These are phyloP conservation scores for Fusarium pininemorale DNA, from an alignment of 2,329 filamentous ascomycete species.

Conservation along the genomic window DNA sequence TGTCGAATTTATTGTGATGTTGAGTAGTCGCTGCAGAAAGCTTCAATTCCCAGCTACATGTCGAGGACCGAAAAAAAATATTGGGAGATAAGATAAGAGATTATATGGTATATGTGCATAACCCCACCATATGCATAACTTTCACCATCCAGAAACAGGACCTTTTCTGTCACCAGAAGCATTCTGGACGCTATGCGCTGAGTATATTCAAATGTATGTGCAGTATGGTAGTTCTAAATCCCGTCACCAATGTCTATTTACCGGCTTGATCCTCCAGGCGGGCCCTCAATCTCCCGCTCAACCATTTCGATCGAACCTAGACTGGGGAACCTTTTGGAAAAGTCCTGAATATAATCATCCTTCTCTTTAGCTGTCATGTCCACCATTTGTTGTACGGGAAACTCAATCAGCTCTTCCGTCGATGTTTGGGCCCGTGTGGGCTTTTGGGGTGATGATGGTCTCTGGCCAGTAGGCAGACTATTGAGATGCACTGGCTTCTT, in stretches of 20 bases:
- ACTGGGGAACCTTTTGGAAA: slow-evolving; percentile 87
- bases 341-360: slow-evolving; percentile 74
- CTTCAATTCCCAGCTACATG: slow-evolving; percentile 6
- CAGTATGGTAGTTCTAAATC: slow-evolving; percentile 22
- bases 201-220: slow-evolving; percentile 42
- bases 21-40: slow-evolving; percentile 9
- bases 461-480: slow-evolving; percentile 58
- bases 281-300: slow-evolving; percentile 67
- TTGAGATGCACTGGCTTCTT: slow-evolving; percentile 71
- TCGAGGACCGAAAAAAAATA: slow-evolving; percentile 39
- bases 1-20: slow-evolving; percentile 19
- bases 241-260: slow-evolving; percentile 21
- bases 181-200: slow-evolving; percentile 31
- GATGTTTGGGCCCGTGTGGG: slow-evolving; percentile 39
- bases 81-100: slow-evolving; percentile 48
- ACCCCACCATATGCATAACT: slow-evolving; percentile 27
- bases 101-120: slow-evolving; percentile 32
- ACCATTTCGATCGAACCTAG: slow-evolving; percentile 87
- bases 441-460: slow-evolving; percentile 58
- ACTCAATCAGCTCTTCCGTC: slow-evolving; percentile 55
- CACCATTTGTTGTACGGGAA: slow-evolving; percentile 59
- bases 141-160: background rate
- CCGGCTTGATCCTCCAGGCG: slow-evolving; percentile 44
- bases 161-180: background rate
- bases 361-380: slow-evolving; percentile 67